Base-by-base conservation (phyloP, 495 filamentous ascomycete genomes). In the Staphylotrichum longicolle region DNA sequence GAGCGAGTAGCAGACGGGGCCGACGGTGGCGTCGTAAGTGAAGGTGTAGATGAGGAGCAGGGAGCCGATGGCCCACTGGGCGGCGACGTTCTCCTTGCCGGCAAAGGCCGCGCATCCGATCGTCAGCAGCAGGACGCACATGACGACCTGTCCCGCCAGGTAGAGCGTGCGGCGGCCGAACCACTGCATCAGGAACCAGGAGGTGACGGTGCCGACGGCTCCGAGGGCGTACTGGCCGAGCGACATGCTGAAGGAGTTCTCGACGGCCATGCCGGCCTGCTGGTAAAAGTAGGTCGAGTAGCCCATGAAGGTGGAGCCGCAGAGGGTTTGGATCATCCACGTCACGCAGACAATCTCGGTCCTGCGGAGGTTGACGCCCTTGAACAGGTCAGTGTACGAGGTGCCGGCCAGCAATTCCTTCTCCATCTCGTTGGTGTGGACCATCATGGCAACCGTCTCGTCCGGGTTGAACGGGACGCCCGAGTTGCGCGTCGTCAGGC, bases 291-390 rank as follows among this genome's bases (percentile, higher is more conserved):
- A 87, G 37, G 86, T 85, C 10, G 82, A 85, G 67, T 87, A 89
- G 45, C 85, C 85, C 55, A 84, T 85, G 70, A 93, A 83, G 2
- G 84, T 81, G 58, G 86, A 86, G 10, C 89, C 89, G 55, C 80
- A 86, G 15, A 91, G 72, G 15, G 85, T 84, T 71, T 91, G 89
- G 37, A 89, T 86, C 7, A 85, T 77, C 86, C 87, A 93, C 57
- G 81, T 77, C 68, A 85, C 77, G 70, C 83, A 86, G 56, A 83
- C 81, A 60, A 89, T 86, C 63, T 88, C 85, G 3, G 89, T 92
- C 41, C 89, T 86, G 52, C 85, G 80, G 7, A 80, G 75, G 66
- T 91, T 85, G 47, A 80, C 79, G 41, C 87, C 86, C 50, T 74
- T 82, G 78, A 91, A 88, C 27, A 46, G 48, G 83, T 61, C 83